phyloP scores from a whole-genome alignment of 257 asterid genomes.

The Solanum rostratum region DNA sequence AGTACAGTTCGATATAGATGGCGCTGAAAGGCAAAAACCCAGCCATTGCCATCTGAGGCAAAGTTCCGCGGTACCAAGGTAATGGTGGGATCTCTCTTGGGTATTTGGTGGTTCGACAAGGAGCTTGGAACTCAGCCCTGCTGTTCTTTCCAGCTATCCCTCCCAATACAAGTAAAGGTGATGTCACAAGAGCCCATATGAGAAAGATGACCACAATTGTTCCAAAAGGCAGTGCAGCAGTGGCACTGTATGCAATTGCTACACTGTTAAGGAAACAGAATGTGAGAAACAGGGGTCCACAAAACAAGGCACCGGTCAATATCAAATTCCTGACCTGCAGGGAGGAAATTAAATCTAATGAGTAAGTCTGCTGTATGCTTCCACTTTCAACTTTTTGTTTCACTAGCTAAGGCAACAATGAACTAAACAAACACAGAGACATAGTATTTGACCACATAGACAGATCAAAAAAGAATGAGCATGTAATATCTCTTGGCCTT shows the following conservation, averaged over 20 bases:
- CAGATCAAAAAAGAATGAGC: background rate
- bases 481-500: background rate
- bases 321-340: constrained; percentile 20
- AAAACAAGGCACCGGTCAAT: constrained; percentile 17
- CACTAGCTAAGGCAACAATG: background rate
- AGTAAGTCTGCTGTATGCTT: background rate
- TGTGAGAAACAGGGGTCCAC: constrained; percentile 19
- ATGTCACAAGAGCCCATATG: constrained; percentile 24
- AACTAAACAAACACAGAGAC: background rate
- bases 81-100: constrained; percentile 25
- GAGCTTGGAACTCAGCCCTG: constrained; percentile 21
- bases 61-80: constrained; percentile 21
- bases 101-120: constrained; percentile 27
- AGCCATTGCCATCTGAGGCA: constrained; percentile 32
- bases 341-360: background rate
- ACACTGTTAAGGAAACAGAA: constrained; percentile 22
- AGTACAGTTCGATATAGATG: constrained; percentile 20
- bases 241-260: constrained; percentile 21
- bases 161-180: constrained; percentile 24
- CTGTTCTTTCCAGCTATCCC: constrained; percentile 26
- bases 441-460: background rate
- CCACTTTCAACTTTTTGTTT: background rate
- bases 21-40: constrained; percentile 30
- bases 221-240: constrained; percentile 25
- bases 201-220: constrained; percentile 22